These are phyloP conservation scores for Chaetomium globosum DNA, from an alignment of 2,329 filamentous ascomycete species.

Conservation along the genomic window DNA sequence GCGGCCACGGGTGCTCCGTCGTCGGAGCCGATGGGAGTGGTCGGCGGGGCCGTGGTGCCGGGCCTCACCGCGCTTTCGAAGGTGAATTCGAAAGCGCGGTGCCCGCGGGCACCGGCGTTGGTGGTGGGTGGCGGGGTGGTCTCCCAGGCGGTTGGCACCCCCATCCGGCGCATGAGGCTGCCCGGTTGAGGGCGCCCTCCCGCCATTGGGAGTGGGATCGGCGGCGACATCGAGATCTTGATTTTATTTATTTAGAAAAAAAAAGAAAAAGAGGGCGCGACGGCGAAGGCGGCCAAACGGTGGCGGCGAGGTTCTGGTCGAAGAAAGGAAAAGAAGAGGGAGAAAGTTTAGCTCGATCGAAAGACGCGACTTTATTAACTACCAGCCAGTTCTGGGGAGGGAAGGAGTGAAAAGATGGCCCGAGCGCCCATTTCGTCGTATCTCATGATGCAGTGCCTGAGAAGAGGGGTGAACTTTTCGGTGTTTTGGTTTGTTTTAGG, in stretches of 20 bases:
- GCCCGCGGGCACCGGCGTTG: not conserved
- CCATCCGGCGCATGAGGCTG: slow-evolving; percentile 8
- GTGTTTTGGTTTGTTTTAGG: not conserved
- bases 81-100: slow-evolving; percentile 18
- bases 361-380: not conserved
- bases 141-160: not conserved
- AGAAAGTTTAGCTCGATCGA: not conserved
- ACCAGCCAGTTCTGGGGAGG: not conserved
- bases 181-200: slow-evolving; percentile 27
- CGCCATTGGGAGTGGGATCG: slow-evolving; percentile 23
- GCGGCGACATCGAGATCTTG: slow-evolving; percentile 8
- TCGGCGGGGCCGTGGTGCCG: slow-evolving; percentile 9
- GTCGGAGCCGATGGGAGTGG: not conserved
- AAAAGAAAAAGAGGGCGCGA: slow-evolving; percentile 1
- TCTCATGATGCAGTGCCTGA: slow-evolving; percentile 1
- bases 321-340: not conserved
- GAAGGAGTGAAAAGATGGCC: slow-evolving; percentile 4
- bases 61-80: slow-evolving; percentile 14
- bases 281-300: not conserved
- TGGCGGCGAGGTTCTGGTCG: slow-evolving; percentile 1
- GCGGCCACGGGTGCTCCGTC: not conserved
- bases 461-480: not conserved
- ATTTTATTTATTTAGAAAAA: slow-evolving; percentile 5
- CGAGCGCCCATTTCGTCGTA: slow-evolving; percentile 10
- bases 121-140: not conserved